Evolutionary conservation across 371 early-diverging fungal species (phyloP).

Genomic region (Mucor mucedo): DNA sequence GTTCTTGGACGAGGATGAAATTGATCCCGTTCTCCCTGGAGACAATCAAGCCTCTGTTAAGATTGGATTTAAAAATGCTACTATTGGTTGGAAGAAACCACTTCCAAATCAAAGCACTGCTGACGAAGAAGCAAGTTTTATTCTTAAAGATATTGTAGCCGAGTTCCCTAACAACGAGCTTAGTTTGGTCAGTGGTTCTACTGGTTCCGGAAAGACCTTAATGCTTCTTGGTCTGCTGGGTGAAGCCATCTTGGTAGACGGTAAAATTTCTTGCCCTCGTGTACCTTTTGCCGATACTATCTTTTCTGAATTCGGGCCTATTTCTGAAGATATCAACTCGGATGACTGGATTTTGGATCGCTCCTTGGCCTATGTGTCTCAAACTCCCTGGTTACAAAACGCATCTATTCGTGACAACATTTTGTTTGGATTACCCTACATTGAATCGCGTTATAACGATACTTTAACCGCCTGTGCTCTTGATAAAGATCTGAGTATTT

Average conservation of each 20-base stretch:
- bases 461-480: slow-evolving; percentile 75
- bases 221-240: slow-evolving; percentile 69
- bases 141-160: slow-evolving; percentile 65
- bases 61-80: slow-evolving; percentile 56
- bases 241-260: slow-evolving; percentile 55
- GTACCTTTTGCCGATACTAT: slow-evolving; percentile 38
- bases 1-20: slow-evolving; percentile 74
- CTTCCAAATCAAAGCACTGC: slow-evolving; percentile 31
- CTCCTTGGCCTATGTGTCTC: slow-evolving; percentile 79
- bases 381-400: slow-evolving; percentile 86
- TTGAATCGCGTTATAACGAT: slow-evolving; percentile 64
- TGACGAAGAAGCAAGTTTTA: slow-evolving; percentile 49
- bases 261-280: slow-evolving; percentile 55
- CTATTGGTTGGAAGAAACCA: slow-evolving; percentile 54
- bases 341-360: slow-evolving; percentile 33
- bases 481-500: slow-evolving; percentile 77
- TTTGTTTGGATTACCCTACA: slow-evolving; percentile 75
- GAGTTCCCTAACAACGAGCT: slow-evolving; percentile 68
- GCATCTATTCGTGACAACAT: slow-evolving; percentile 83
- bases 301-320: slow-evolving; percentile 41
- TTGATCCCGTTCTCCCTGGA: slow-evolving; percentile 34
- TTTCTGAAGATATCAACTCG: slow-evolving; percentile 46
- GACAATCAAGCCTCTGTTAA: slow-evolving; percentile 6
- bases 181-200: slow-evolving; percentile 78
- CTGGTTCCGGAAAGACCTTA: slow-evolving; percentile 83